Percentiles rank a stretch among this genome's conserved stretches.
Conservation (phyloP, 2,329 filamentous ascomycete genomes). For the Calonectria pauciramosa region DNA sequence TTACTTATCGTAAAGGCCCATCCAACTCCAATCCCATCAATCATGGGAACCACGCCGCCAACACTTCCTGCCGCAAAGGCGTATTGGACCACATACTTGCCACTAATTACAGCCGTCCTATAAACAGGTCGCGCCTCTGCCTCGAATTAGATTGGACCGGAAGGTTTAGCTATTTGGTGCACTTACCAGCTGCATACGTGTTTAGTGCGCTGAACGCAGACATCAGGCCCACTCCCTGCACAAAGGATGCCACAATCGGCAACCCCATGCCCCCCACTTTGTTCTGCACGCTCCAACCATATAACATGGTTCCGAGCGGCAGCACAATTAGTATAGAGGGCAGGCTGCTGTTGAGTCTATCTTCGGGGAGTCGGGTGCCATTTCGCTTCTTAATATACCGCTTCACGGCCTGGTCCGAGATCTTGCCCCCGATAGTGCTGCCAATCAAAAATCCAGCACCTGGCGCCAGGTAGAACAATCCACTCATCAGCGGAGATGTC, state of each 20-base stretch:
- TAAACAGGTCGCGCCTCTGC: conserved; percentile 39
- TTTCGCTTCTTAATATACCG: conserved; percentile 54
- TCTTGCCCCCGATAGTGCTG: conserved; percentile 72
- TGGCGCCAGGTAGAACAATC: conserved; percentile 78
- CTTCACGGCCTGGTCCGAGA: conserved; percentile 57
- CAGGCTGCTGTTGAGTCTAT: conserved; percentile 50
- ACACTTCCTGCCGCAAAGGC: conserved; percentile 43
- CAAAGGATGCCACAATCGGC: conserved; percentile 51
- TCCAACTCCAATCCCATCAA: conserved; percentile 39
- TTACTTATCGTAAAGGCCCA: conserved; percentile 44
- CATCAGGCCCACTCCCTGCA: conserved; percentile 52
- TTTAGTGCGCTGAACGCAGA: conserved; percentile 55
- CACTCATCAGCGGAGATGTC: conserved; percentile 71
- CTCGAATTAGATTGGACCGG: neutral
- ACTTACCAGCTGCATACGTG: conserved; percentile 55
- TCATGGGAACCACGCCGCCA: conserved; percentile 42
- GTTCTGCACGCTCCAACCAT: conserved; percentile 54
- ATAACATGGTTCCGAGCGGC: conserved; percentile 49
- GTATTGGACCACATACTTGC: conserved; percentile 46
- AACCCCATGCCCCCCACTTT: conserved; percentile 50
- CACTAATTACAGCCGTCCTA: conserved; percentile 43
- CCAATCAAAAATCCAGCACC: conserved; percentile 75
- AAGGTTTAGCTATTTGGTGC: accelerated
- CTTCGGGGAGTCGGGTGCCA: conserved; percentile 47
- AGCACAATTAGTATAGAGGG: conserved; percentile 48